Evolutionary conservation across 2,329 filamentous ascomycete genomes (phyloP), one percentile per base, ranked within the genome.

Genomic region (Penicillium oxalicum): DNA sequence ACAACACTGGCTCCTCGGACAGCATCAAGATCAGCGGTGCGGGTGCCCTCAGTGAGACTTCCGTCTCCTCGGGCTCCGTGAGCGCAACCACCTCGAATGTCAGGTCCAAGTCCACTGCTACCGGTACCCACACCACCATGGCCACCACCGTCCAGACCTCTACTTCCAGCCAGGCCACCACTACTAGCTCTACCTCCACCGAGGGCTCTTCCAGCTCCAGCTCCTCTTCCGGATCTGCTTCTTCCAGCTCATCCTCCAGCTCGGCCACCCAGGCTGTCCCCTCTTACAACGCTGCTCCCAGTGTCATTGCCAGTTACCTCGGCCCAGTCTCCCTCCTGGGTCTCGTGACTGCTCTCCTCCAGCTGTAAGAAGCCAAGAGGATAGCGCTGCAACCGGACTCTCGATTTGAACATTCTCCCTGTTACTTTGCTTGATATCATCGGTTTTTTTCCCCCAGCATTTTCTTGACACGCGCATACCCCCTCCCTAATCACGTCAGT

Each of bases 1-100:
- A 87, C 61, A 71, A 71, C 35, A 73, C 76, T 1, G 86, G 86
- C 44, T 72, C 69, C 45, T 86, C 75, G 73, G 59, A 83, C 59
- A 86, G 82, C 70, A 86, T 87, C 65, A 74, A 84, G 56, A 45
- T 56, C 42, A 55, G 47, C 27, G 59, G 55, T 26, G 48, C 50
- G 25, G 41, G 42, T 25, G 36, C 48, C n/a, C 38, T 54, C 7
- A 56, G 25, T 51, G 12, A 47, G 49, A 49, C 54, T 39, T 51
- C 50, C 35, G 47, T 45, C 47, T 49, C 53, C 2, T 43, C 40
- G 11, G 25, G 28, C 18, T 24, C 29, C 0, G 12, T 24, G n/a
- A 52, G 54, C 44, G 45, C 51, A 27, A 32, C 51, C 25, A 28
- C 33, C 24, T 52, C 52, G n/a, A 44, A 48, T n/a, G 18, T 39